Base-by-base conservation (phyloP, 257 asterid species). In the Nicotiana sylvestris region DNA sequence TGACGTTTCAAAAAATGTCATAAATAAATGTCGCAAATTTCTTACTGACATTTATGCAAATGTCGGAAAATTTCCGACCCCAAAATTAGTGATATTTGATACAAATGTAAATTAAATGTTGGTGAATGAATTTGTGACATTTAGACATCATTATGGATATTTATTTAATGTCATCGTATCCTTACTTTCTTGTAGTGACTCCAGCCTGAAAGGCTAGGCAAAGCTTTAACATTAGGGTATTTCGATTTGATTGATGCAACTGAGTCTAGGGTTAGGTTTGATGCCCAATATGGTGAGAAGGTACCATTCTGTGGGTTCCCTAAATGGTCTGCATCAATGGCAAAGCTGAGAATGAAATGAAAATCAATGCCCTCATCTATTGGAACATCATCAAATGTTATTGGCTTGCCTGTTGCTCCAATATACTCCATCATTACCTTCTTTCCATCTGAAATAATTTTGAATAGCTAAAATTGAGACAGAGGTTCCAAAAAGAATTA, bases 371-470 rank as follows among this genome's bases (percentile, higher is more conserved):
- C 89, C 11, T 84, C 43, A 67, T 86, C 55, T 35, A 93, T 84
- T 37, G 96, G 97, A 25, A 93, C 92, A 18, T 82, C 49, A 46
- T 65, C 66, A 78, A 93, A 87, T 35, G 85, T 27, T 15, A 92
- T 83, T 16, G 91, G 84, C 0, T 30, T 66, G 68, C 96, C 97
- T 0, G 93, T 89, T 57, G 97, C 95, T 87, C 97, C 97, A 16
- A 92, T 93, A 90, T 93, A 93, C 84, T 93, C 97, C 97, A 93
- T 93, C 91, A 93, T 72, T 85, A 89, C 95, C 88, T 93, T 93
- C 62, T 43, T 43, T 43, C 88, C 96, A 83, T 89, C 95, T 93
- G 83, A 76, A 85, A 82, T 33, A 62, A 70, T 66, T 55, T 7
- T 51, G 12, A 5, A 29, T 21, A 17, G 9, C 4, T 10, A 11